Conservation (phyloP, 202 grass and related monocot species). For the Sporobolus alterniflorus region DNA sequence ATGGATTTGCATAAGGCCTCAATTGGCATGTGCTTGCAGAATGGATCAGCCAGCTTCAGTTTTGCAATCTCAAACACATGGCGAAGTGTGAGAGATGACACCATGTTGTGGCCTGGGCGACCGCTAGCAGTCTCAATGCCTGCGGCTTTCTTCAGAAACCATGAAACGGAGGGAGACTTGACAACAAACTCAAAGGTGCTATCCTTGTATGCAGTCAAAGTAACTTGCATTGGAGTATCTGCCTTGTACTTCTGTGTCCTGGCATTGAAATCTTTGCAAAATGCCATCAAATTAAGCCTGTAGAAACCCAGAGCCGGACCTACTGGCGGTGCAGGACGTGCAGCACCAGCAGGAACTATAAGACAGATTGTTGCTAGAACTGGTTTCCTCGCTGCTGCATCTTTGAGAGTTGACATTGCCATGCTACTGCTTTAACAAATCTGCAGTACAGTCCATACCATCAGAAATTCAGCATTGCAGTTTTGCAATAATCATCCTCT, state of each 20-base stretch:
- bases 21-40: constrained; percentile 72
- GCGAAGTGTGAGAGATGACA: constrained; percentile 66
- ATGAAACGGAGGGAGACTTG: constrained; percentile 87
- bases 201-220: constrained; percentile 85
- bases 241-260: constrained; percentile 94
- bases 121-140: constrained; percentile 68
- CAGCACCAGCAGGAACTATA: constrained; percentile 74
- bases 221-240: constrained; percentile 90
- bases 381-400: constrained; percentile 58
- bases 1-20: constrained; percentile 92
- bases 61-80: constrained; percentile 94
- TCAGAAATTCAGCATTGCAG: neutral
- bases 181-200: constrained; percentile 87
- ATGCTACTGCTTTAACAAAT: neutral
- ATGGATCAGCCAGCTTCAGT: constrained; percentile 79
- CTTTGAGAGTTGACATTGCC: constrained; percentile 73
- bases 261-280: constrained; percentile 98
- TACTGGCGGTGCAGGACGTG: constrained; percentile 76
- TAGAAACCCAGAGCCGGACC: constrained; percentile 77
- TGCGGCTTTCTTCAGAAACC: constrained; percentile 85
- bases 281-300: constrained; percentile 89
- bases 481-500: neutral
- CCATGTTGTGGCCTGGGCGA: constrained; percentile 58
- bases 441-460: neutral
- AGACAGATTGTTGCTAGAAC: constrained; percentile 80